phyloP scores from a whole-genome alignment of 2,329 filamentous ascomycete genomes.

The Fonsecaea erecta region DNA sequence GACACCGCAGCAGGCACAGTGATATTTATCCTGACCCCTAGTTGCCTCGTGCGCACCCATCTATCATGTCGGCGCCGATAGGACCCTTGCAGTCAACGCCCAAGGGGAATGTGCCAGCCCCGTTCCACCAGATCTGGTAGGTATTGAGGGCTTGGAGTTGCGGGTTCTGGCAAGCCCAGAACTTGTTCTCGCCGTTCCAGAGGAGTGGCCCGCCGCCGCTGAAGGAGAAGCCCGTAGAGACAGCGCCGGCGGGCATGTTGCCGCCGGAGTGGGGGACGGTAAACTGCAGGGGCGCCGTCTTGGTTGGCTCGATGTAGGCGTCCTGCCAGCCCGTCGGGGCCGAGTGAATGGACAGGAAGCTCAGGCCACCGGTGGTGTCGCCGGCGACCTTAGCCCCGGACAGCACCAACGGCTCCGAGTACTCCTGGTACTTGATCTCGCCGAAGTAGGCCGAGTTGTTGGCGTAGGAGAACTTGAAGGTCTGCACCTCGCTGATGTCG shows the following conservation, averaged over 20 bases:
- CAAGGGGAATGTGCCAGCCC: conserved; percentile 8
- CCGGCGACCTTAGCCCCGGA: conserved; percentile 6
- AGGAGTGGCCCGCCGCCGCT: conserved; percentile 1
- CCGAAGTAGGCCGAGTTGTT: conserved; percentile 28
- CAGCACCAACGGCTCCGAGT: conserved; percentile 26
- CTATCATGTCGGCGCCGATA: not conserved
- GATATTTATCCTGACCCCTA: not conserved
- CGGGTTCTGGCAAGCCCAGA: conserved; percentile 22
- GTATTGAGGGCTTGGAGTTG: conserved; percentile 12
- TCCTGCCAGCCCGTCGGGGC: conserved; percentile 24
- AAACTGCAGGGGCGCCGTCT: conserved; percentile 22
- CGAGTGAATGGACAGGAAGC: conserved; percentile 24
- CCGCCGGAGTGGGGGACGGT: conserved; percentile 14
- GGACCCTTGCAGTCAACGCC: conserved; percentile 20
- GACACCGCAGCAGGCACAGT: no score
- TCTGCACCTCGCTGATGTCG: conserved; percentile 18
- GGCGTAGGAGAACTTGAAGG: conserved; percentile 23
- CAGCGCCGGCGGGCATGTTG: conserved; percentile 10
- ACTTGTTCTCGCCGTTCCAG: conserved; percentile 17
- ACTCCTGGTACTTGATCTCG: conserved; percentile 25
- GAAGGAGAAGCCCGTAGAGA: conserved; percentile 20
- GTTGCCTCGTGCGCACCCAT: not conserved
- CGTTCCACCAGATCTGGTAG: conserved; percentile 24
- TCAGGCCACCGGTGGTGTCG: conserved; percentile 18
- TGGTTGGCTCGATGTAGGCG: conserved; percentile 14